A percentile compares a stretch with the other conserved stretches of the same genome.
phyloP scores from a whole-genome alignment of 2,329 filamentous ascomycete species.

The Paraconiothyrium sp. region DNA sequence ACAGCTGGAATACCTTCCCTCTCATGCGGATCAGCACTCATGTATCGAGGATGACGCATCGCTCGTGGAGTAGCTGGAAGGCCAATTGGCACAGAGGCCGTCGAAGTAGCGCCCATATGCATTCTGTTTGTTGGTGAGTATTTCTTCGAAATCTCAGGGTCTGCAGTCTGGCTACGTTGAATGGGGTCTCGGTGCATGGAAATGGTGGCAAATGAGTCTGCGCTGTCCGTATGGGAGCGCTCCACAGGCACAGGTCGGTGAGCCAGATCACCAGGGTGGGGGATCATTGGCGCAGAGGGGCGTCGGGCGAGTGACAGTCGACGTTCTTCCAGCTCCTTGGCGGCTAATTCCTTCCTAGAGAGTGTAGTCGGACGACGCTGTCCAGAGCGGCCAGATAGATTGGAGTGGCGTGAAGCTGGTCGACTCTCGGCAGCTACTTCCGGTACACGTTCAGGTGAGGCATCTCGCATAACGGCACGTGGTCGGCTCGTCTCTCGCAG shows the following conservation, averaged over 20 bases:
- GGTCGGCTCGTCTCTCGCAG: conserved; percentile 45
- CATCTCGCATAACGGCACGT: conserved; percentile 44
- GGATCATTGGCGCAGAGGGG: conserved; percentile 81
- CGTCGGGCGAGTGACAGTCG: conserved; percentile 80
- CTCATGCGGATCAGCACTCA: conserved; percentile 64
- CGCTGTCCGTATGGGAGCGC: conserved; percentile 49
- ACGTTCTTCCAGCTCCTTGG: conserved; percentile 87
- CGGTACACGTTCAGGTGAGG: conserved; percentile 42
- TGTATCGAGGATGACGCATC: conserved; percentile 82
- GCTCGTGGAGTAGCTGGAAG: conserved; percentile 91
- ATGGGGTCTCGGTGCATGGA: conserved; percentile 49
- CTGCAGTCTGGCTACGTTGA: conserved; percentile 71
- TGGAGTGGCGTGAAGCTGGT: conserved; percentile 36
- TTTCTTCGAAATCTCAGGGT: conserved; percentile 60
- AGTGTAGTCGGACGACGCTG: conserved; percentile 38
- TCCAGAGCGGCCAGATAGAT: conserved; percentile 44
- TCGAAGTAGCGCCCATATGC: conserved; percentile 52
- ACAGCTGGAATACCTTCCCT: conserved; percentile 63
- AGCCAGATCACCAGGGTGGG: conserved; percentile 70
- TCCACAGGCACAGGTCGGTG: conserved; percentile 45
- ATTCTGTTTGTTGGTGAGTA: conserved; percentile 47
- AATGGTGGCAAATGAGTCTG: conserved; percentile 53
- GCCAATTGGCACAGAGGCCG: conserved; percentile 70
- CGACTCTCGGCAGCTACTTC: conserved; percentile 27
- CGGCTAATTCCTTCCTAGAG: conserved; percentile 60